Evolutionary conservation across 176 grass and related monocot species (phyloP).

Genomic region (Aegilops longissima): DNA sequence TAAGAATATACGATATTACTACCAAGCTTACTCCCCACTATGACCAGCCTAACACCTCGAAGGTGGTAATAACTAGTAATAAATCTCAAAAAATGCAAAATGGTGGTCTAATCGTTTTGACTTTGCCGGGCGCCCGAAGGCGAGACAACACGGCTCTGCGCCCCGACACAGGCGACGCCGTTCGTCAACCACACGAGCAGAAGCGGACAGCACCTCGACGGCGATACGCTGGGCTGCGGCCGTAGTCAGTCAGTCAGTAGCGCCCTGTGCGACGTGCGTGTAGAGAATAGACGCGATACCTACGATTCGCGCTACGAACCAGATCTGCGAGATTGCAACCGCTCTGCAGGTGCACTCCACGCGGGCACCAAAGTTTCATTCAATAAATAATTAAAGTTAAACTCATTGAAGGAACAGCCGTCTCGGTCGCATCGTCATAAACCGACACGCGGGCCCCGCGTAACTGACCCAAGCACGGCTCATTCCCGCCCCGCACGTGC

Average conservation of each 20-base stretch:
- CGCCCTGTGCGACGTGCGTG: neutral
- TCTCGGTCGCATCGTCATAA: neutral
- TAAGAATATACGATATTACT: too few relatives aligned
- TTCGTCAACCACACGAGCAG: neutral
- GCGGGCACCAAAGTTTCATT: neutral
- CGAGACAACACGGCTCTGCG: neutral
- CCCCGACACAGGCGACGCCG: neutral
- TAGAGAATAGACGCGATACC: neutral
- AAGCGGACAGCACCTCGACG: neutral
- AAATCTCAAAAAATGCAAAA: neutral
- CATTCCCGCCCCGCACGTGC: slow-evolving; percentile 45
- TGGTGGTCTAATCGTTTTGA: neutral
- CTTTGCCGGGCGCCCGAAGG: neutral
- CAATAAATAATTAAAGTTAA: neutral
- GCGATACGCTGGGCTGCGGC: neutral
- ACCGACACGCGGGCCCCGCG: slow-evolving; percentile 30
- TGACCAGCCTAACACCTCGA: too few relatives aligned
- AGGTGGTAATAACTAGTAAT: neutral
- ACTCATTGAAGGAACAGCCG: neutral
- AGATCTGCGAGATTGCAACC: neutral
- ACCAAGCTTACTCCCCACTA: too few relatives aligned
- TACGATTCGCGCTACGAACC: neutral
- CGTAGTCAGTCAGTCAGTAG: too few relatives aligned
- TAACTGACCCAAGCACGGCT: slow-evolving; percentile 10
- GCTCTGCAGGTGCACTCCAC: neutral